These are phyloP conservation scores for Talaromyces ruber DNA, from an alignment of 495 filamentous ascomycete species.

Conservation along the genomic window DNA sequence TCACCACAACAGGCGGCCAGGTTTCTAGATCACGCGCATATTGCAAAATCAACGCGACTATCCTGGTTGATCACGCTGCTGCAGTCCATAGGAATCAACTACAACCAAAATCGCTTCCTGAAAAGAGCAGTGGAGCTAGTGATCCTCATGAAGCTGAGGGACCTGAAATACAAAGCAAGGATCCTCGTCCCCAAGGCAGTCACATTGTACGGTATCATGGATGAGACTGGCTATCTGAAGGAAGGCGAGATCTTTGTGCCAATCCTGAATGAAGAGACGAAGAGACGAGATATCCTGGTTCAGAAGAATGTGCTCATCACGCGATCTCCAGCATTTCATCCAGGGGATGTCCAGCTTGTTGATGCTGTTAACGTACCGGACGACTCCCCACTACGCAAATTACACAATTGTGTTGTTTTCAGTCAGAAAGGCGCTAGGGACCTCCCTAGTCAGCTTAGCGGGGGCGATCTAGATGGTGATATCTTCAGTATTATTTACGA, in stretches of 20 bases:
- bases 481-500: slow-evolving; percentile 71
- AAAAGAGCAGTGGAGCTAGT: slow-evolving; percentile 53
- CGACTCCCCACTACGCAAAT: slow-evolving; percentile 46
- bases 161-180: slow-evolving; percentile 66
- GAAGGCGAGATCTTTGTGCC: slow-evolving; percentile 60
- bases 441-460: slow-evolving; percentile 65
- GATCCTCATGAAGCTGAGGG: slow-evolving; percentile 54
- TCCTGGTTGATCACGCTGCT: slow-evolving; percentile 50
- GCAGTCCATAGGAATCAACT: slow-evolving; percentile 45
- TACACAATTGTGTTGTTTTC: slow-evolving; percentile 73
- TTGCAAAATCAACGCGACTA: slow-evolving; percentile 46
- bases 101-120: slow-evolving; percentile 57
- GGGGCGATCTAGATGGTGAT: slow-evolving; percentile 80
- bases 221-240: slow-evolving; percentile 61
- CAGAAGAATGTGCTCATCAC: slow-evolving; percentile 44
- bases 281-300: slow-evolving; percentile 10
- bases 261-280: slow-evolving; percentile 24
- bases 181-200: slow-evolving; percentile 61
- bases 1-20: slow-evolving; percentile 47
- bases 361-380: slow-evolving; percentile 44
- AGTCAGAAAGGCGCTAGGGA: slow-evolving; percentile 60
- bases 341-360: slow-evolving; percentile 67
- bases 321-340: slow-evolving; percentile 66
- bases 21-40: slow-evolving; percentile 49
- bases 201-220: slow-evolving; percentile 73